Conservation (phyloP, 768 basidiomycete species). For the Termitomyces sp. region DNA sequence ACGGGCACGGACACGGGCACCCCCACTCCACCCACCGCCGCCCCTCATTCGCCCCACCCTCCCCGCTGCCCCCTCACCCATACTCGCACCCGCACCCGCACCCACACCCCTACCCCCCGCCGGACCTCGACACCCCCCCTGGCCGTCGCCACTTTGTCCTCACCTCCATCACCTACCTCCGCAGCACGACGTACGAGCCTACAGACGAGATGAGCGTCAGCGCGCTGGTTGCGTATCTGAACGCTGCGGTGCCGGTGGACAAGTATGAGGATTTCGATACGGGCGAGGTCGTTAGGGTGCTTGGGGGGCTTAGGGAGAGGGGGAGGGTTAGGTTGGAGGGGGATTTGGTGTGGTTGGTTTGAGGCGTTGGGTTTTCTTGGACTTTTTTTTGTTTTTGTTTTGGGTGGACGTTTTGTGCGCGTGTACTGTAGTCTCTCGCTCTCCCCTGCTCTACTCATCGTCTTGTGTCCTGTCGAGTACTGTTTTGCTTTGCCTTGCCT, state of each 20-base stretch:
- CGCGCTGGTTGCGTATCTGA: conserved; percentile 65
- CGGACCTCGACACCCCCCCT: conserved; percentile 43
- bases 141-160: conserved; percentile 63
- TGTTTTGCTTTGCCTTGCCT: too few relatives aligned
- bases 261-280: conserved; percentile 85
- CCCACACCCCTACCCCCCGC: not conserved
- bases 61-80: not conserved
- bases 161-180: conserved; percentile 60
- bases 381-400: not conserved
- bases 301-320: conserved; percentile 42
- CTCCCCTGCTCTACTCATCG: too few relatives aligned
- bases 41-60: conserved; percentile 5
- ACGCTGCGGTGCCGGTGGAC: conserved; percentile 72
- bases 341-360: conserved; percentile 29
- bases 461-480: too few relatives aligned
- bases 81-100: not conserved
- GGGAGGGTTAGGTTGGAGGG: conserved; percentile 51
- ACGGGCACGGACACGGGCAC: not conserved
- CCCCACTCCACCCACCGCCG: not conserved
- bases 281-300: conserved; percentile 57
- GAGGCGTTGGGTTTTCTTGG: not conserved
- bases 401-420: too few relatives aligned
- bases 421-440: too few relatives aligned
- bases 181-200: conserved; percentile 62
- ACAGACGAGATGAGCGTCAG: conserved; percentile 71